Percentiles rank a stretch among this genome's conserved stretches.
Conservation (phyloP, 1,284 basidiomycete genomes). For the Apiotrichum siamense region DNA sequence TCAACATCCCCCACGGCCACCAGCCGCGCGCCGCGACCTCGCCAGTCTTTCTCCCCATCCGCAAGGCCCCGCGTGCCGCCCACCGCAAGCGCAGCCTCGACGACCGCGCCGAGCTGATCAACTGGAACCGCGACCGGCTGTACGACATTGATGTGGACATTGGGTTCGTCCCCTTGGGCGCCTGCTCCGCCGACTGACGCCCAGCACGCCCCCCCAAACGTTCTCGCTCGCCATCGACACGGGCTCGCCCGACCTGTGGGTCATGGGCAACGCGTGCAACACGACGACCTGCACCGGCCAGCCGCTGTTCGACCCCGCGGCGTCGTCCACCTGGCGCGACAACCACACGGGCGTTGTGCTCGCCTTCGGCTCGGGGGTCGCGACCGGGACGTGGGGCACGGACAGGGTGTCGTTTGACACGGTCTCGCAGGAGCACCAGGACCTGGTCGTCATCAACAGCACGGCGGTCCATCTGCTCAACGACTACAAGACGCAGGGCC, state of each 20-base stretch:
- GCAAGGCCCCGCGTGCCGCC: background rate
- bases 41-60: background rate
- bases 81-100: background rate
- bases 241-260: slow-evolving; percentile 1
- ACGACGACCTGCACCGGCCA: background rate
- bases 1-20: no score
- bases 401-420: background rate
- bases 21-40: no score
- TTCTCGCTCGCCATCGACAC: background rate
- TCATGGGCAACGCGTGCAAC: background rate
- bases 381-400: background rate
- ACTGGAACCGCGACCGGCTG: background rate
- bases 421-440: background rate
- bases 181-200: background rate
- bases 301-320: background rate
- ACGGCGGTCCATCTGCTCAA: background rate
- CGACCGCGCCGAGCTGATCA: background rate
- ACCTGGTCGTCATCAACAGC: background rate
- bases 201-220: background rate
- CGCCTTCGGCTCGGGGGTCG: background rate
- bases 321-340: background rate
- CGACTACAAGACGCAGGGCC: background rate
- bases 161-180: background rate
- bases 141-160: background rate
- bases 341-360: background rate